Evolutionary conservation across 2,329 filamentous ascomycete species (phyloP), one percentile per base, ranked within the genome.

Genomic region (Verticillium isaacii): DNA sequence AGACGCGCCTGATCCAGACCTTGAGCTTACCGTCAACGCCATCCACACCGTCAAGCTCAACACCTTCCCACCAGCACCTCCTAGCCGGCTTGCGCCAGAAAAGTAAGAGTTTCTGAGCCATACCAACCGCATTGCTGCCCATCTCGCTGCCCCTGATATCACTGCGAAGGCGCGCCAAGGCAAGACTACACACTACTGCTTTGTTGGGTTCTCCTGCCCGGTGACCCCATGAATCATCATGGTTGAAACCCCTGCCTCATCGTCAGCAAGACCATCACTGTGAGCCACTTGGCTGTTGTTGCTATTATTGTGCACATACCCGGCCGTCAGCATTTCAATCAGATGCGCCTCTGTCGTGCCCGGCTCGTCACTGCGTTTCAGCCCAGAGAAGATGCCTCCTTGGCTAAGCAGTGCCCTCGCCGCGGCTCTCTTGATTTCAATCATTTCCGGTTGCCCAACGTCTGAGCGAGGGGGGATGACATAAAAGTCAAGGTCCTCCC

Each of bases 1-100:
- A 99, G 63, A 99, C 95, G 70, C 95, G 86, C 72, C 95, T 85
- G 74, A 99, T 98, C 95, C 95, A 99, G 62, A 99, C 93, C 78
- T 99, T 99, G 68, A 99, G 83, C 74, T 89, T 92, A 59, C 93
- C 94, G 59, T 96, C 87, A 8, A 98, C 90, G 15, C 95, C 95
- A 58, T 96, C 92, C 14, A 99, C 91, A 66, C 91, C 84, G 19
- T 95, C 87, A 55, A 99, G 82, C 74, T 98, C 93, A 41, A 99
- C 90, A 29, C 95, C 95, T 75, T 99, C 95, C 95, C 95, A 99
- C 95, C 95, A 99, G 81, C 95, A 99, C 74, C 95, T 86, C 64
- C 95, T 83, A 15, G 95, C 95, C 17, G 95, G 95, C 78, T 99
- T 99, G 67, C 95, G 87, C 95, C 95, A 99, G 81, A 99, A 99